Base-by-base conservation (phyloP, 495 filamentous ascomycete species). In the Oleoguttula mirabilis region DNA sequence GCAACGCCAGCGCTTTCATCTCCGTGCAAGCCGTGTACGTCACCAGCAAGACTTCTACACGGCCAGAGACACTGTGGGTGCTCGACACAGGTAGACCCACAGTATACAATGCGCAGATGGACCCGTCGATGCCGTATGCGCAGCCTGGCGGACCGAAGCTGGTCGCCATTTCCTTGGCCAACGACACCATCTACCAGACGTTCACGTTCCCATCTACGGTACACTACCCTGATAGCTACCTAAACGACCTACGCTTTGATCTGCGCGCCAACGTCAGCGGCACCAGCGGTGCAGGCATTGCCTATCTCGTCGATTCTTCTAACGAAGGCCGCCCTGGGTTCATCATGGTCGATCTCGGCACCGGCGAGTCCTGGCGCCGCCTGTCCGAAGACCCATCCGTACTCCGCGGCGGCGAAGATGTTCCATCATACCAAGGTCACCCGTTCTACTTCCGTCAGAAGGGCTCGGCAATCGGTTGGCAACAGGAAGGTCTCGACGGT, bases 221-320 rank as follows among this genome's bases (percentile, higher is more conserved):
- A 5, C 60, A 62, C 35, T 60, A 54, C 34, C 55, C 60, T 22
- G 63, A 65, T 34, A 57, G 53, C 7, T 66, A 62, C 39, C 55
- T 66, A 47, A 66, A 66, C 40, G 64, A 67, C 21, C 16, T 67
- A 1, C 59, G 63, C 30, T 65, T 66, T 34, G 63, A 67, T 35
- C 51, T 67, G n/a, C 55, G 57, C 24, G 6, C 57, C 10, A 60
- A 62, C 30, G 34, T 51, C 22, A 59, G 57, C 10, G 54, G 48
- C 20, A 61, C 64, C 20, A 30, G 31, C 10, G 60, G 59, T 12
- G 43, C 54, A 14, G 61, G 64, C 17, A 60, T 65, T 25, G 64
- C 55, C 20, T 64, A 63, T 36, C 59, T 67, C 17, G 52, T 60
- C 31, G 63, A 67, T 46, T 61, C 56, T 45, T 60, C 54, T 28